These are phyloP conservation scores for Euphorbia schlechtendalii DNA, from an alignment of 441 rosid genomes.

Conservation along the genomic window DNA sequence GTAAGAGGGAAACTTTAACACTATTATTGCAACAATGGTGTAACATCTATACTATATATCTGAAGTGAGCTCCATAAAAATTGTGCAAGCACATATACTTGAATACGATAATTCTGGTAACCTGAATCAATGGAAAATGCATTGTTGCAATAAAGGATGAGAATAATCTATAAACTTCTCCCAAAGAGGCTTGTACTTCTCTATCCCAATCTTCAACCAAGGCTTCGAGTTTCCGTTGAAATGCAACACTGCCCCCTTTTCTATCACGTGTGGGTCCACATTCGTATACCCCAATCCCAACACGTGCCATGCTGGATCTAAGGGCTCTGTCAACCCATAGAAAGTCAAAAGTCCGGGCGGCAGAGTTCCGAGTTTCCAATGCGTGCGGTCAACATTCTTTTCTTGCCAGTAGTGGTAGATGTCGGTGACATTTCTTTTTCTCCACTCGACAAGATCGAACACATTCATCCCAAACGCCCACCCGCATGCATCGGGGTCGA, in stretches of 20 bases:
- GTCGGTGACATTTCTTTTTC: slow-evolving; percentile 72
- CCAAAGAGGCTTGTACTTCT: slow-evolving; percentile 90
- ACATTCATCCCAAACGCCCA: slow-evolving; percentile 99
- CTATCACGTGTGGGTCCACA: slow-evolving; percentile 68
- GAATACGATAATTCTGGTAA: slow-evolving; percentile 14
- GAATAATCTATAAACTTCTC: slow-evolving; percentile 74
- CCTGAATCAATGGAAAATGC: slow-evolving; percentile 64
- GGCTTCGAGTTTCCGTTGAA: slow-evolving; percentile 95
- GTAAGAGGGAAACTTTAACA: too few species aligned
- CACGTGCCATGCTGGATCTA: slow-evolving; percentile 76
- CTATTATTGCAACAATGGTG: too few species aligned
- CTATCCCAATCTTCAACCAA: slow-evolving; percentile 93
- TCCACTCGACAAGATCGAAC: slow-evolving; percentile 86
- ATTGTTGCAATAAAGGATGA: slow-evolving; percentile 67
- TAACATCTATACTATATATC: too few species aligned
- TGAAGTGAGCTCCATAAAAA: slow-evolving; percentile 30
- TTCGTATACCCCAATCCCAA: slow-evolving; percentile 87
- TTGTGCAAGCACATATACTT: slow-evolving; percentile 31
- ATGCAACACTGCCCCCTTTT: slow-evolving; percentile 86
- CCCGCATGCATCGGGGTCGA: slow-evolving; percentile 94
- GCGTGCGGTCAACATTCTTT: slow-evolving; percentile 73
- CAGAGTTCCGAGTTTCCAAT: slow-evolving; percentile 94
- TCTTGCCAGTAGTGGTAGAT: slow-evolving; percentile 95
- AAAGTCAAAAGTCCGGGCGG: slow-evolving; percentile 92
- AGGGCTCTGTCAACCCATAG: slow-evolving; percentile 75